Percentiles rank a stretch among this genome's conserved stretches.
Evolutionary conservation across 2,329 filamentous ascomycete genomes (phyloP).

Genomic region (Myriangium duriaei): DNA sequence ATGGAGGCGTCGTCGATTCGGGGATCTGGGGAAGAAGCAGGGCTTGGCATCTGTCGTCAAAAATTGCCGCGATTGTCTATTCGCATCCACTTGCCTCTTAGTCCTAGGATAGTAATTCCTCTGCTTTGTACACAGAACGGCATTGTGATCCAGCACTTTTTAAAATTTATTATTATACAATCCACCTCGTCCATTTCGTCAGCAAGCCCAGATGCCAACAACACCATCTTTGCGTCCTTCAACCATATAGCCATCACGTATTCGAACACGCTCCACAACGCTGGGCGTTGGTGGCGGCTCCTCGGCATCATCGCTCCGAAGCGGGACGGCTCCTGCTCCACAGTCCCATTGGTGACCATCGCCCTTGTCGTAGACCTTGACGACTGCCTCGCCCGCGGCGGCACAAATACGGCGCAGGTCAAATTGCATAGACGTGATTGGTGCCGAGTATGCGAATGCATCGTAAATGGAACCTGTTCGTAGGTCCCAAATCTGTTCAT

Average conservation of each 20-base stretch:
- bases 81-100: no score
- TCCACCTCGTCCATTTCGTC: slow-evolving; percentile 10
- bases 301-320: slow-evolving; percentile 51
- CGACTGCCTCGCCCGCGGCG: slow-evolving; percentile 82
- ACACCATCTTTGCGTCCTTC: slow-evolving; percentile 81
- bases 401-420: slow-evolving; percentile 79
- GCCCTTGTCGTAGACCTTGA: slow-evolving; percentile 96
- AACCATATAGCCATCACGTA: slow-evolving; percentile 87
- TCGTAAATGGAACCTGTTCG: slow-evolving; percentile 91
- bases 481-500: slow-evolving; percentile 84
- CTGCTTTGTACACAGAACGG: no score
- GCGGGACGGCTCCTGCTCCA: slow-evolving; percentile 60
- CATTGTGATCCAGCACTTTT: no score
- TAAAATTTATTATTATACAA: no score
- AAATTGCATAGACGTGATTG: slow-evolving; percentile 95
- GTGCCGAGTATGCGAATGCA: slow-evolving; percentile 86
- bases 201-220: slow-evolving; percentile 83
- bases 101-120: no score
- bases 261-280: slow-evolving; percentile 67
- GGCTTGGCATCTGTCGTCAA: no score
- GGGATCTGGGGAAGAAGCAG: no score
- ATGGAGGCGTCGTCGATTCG: no score
- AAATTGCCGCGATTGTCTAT: no score
- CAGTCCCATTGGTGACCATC: slow-evolving; percentile 96
- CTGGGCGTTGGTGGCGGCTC: slow-evolving; percentile 38